Evolutionary conservation across 768 basidiomycete genomes (phyloP).

Genomic region (Podaxis sp.): DNA sequence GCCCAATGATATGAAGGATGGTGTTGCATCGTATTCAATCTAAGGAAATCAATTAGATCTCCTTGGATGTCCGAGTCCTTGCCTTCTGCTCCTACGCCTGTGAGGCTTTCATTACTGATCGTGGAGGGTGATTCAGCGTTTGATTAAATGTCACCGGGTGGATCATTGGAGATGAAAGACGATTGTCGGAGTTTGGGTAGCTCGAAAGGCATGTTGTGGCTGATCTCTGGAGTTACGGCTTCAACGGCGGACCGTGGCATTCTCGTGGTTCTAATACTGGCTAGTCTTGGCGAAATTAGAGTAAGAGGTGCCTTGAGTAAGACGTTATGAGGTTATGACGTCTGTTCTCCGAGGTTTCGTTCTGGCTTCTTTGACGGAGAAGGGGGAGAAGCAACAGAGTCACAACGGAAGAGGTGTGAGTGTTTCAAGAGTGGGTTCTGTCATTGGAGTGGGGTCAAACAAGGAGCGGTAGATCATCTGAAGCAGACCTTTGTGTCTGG

Average conservation of each 20-base stretch:
- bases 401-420: background rate
- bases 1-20: background rate
- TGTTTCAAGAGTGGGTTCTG: background rate
- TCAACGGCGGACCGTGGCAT: conserved; percentile 4
- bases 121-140: background rate
- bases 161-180: background rate
- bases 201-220: background rate
- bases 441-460: background rate
- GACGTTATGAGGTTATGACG: background rate
- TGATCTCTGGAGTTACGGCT: background rate
- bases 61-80: background rate
- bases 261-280: conserved; percentile 5
- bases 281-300: background rate
- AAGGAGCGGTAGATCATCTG: background rate
- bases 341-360: conserved; percentile 1
- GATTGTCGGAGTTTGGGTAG: background rate
- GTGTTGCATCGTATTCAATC: background rate
- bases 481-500: background rate
- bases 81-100: background rate
- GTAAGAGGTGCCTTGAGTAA: conserved; percentile 1
- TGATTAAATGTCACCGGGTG: background rate
- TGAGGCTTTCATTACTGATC: background rate
- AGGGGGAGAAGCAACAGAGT: background rate
- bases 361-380: background rate
- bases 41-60: background rate